Evolutionary conservation across 495 filamentous ascomycete genomes (phyloP), one percentile per base, ranked within the genome.

Genomic region (Xylaria bambusicola): DNA sequence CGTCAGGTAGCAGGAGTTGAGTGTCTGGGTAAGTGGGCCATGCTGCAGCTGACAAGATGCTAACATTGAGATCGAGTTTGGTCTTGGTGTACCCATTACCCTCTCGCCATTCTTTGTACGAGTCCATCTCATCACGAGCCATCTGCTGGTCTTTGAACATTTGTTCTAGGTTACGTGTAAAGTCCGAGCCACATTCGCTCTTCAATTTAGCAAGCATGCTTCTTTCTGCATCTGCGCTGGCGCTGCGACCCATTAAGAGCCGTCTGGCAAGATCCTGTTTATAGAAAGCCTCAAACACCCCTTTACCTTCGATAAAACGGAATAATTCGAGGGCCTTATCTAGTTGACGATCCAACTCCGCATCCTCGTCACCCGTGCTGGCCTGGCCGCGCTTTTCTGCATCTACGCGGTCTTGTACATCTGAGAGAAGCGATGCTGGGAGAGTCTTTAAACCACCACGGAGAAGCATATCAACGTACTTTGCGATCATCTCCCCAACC

Each of bases 131-230:
- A 58, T 96, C 93, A 33, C 86, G 84, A 12, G 88, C 88, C 52
- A 97, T 80, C 61, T 96, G 93, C 72, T 97, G 90, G 66, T 99
- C 94, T 67, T 96, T 97, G 78, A 99, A 98, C 94, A 99, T 99
- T 33, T 91, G 89, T 72, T 99, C 94, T 2, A 99, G 81, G 66
- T 99, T 98, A 64, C 96, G 91, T 0, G 95, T 98, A 69, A 98
- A 98, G 62, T 81, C 86, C 2, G 89, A 86, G 24, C 95, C 95
- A 70, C 94, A 98, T 77, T 98, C 93, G 53, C 85, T 91, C 77
- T 93, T 96, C 53, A 99, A 77, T 62, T 93, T 87, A 24, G 88
- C 73, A 26, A 98, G 80, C 95, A 98, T 99, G 75, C 88, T 95
- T 60, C 91, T 84, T 75, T 99, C 94, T 0, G 94, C 93, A 75